These are phyloP conservation scores for Syzygium aqueum DNA, from an alignment of 345 rosid species.

Conservation along the genomic window DNA sequence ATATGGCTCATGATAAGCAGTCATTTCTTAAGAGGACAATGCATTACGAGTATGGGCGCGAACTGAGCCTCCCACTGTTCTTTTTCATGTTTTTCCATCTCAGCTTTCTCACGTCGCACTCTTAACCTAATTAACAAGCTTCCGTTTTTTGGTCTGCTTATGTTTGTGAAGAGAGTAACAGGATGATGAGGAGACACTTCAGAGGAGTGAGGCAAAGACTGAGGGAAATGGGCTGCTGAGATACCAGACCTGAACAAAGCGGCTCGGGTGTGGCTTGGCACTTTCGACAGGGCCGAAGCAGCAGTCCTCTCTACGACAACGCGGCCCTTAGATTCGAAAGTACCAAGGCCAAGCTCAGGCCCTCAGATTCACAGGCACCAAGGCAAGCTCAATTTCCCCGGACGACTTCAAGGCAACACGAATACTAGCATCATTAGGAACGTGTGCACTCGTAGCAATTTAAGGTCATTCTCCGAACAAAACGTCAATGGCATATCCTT, in stretches of 20 bases:
- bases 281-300: constrained; percentile 75
- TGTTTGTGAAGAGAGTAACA: constrained; percentile 24
- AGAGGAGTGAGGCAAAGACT: constrained; percentile 90
- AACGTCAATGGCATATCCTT: not conserved
- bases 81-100: not conserved
- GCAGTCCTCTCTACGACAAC: constrained; percentile 72
- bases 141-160: not conserved
- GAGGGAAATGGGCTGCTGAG: constrained; percentile 98
- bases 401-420: constrained; percentile 43
- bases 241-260: constrained; percentile 73
- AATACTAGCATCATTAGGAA: not conserved
- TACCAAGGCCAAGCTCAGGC: not conserved
- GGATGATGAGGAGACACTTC: constrained; percentile 46
- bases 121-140: not conserved
- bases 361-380: constrained; percentile 27
- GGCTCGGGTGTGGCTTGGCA: constrained; percentile 78
- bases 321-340: constrained; percentile 67
- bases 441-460: not conserved
- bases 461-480: not conserved
- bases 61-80: not conserved
- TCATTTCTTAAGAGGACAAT: not conserved
- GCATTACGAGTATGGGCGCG: not conserved
- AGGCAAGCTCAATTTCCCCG: constrained; percentile 89
- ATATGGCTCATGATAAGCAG: too few relatives aligned
- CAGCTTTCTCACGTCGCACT: not conserved